Conservation (phyloP, 1,284 basidiomycete species). For the Coniferiporia sulphurascens region DNA sequence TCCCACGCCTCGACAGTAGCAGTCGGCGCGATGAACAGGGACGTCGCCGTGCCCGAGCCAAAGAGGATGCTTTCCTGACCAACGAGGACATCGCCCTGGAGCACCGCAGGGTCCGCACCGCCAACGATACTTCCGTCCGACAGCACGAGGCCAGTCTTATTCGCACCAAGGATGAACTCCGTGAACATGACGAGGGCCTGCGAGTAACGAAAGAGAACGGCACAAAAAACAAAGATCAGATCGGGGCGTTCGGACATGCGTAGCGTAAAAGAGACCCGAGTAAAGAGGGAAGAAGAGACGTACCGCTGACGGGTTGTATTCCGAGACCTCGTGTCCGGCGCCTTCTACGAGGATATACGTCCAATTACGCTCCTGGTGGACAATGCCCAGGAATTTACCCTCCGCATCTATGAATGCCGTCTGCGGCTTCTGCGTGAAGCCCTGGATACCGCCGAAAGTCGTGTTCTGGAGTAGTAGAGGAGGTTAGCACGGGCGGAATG, state of each 20-base stretch:
- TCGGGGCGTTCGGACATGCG: no score
- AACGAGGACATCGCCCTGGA: slow-evolving; percentile 38
- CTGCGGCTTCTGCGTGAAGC: slow-evolving; percentile 60
- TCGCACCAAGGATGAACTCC: slow-evolving; percentile 55
- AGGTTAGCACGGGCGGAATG: neutral
- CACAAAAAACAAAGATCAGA: no score
- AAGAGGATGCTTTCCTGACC: slow-evolving; percentile 50
- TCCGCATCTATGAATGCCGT: slow-evolving; percentile 60
- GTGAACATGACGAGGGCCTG: slow-evolving; percentile 51
- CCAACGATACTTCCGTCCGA: slow-evolving; percentile 41
- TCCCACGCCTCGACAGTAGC: slow-evolving; percentile 56
- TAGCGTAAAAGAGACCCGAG: no score
- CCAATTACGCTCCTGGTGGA: slow-evolving; percentile 69
- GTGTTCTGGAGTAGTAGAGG: slow-evolving; percentile 48
- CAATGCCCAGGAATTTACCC: slow-evolving; percentile 57
- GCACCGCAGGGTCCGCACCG: slow-evolving; percentile 42
- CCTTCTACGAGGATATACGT: slow-evolving; percentile 54
- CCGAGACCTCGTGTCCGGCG: slow-evolving; percentile 55
- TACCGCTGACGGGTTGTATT: slow-evolving; percentile 47
- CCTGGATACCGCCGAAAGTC: slow-evolving; percentile 69
- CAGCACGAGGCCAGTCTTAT: slow-evolving; percentile 45
- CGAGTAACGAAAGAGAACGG: neutral
- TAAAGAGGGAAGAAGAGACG: slow-evolving; percentile 21
- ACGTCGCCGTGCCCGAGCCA: slow-evolving; percentile 41
- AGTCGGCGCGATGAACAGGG: slow-evolving; percentile 46